A percentile compares a stretch with the other conserved stretches of the same genome.
Evolutionary conservation across 345 rosid species (phyloP).

Genomic region (Citrus glauca): DNA sequence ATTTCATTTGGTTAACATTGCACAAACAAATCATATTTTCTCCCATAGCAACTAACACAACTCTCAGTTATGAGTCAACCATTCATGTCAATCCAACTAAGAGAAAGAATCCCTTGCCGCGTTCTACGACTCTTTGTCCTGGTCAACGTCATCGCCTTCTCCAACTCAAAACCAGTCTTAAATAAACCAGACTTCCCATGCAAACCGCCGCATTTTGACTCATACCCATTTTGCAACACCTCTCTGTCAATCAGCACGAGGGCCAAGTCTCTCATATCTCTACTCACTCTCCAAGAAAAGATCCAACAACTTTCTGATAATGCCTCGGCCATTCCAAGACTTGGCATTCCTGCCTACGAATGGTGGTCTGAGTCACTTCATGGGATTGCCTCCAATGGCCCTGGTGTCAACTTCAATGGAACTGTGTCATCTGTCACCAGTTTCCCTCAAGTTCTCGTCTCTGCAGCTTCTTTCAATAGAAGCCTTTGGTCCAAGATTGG

Average conservation of each 20-base stretch:
- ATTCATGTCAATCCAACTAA: conserved; percentile 8
- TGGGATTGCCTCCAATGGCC: conserved; percentile 85
- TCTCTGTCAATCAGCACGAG: conserved; percentile 47
- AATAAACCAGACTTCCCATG: conserved; percentile 49
- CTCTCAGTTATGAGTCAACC: neutral
- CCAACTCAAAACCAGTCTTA: conserved; percentile 9
- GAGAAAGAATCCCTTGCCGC: conserved; percentile 9
- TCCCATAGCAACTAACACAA: no score
- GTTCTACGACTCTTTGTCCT: neutral
- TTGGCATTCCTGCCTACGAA: conserved; percentile 77
- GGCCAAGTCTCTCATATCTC: conserved; percentile 66
- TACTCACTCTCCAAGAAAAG: conserved; percentile 72
- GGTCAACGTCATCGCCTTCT: conserved; percentile 1
- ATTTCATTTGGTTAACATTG: no score
- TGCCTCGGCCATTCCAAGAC: conserved; percentile 66
- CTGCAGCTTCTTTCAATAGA: conserved; percentile 73
- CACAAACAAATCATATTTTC: no score
- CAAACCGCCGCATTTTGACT: conserved; percentile 41
- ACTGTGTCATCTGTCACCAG: conserved; percentile 60
- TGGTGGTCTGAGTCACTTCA: conserved; percentile 99
- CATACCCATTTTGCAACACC: conserved; percentile 64
- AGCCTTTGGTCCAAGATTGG: conserved; percentile 74
- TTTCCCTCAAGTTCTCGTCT: conserved; percentile 81
- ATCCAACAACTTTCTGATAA: conserved; percentile 61
- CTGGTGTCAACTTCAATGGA: conserved; percentile 74